Evolutionary conservation across 331 rosid species (phyloP), one percentile per base, ranked within the genome.

Genomic region (Pyracantha coccinea): DNA sequence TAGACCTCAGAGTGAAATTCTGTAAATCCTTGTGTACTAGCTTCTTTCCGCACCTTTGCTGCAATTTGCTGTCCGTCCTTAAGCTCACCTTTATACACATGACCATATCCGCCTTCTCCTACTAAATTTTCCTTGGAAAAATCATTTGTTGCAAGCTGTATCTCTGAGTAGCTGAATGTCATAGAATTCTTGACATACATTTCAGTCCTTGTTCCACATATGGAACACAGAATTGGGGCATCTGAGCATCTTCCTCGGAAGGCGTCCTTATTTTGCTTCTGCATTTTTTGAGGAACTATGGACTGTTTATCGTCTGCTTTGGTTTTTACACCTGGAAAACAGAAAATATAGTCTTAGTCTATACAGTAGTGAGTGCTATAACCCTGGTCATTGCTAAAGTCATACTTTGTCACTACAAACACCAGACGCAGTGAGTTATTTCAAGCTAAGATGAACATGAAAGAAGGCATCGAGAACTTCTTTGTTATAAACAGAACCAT

Each of bases 81-180:
- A 60, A 91, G 92, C 32, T 74, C 67, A 58, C 97, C 97, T 80
- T 85, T 89, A 66, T 86, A 91, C 25, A 93, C 97, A 52, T 74
- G 87, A 66, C 93, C 97, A 72, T 85, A 93, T 75, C 98, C 97
- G 35, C 97, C 98, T 84, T 91, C 98, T 73, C 98, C 98, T 80
- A 93, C 41, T 75, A 93, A 84, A 81, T 89, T 93, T 45, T 86
- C 90, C 77, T 78, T 78, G 24, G 96, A 80, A 83, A 93, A 91
- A 44, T 89, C 83, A 44, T 88, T 58, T 60, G 98, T 91, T 31
- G 96, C 93, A 25, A 7, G 58, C 75, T 82, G 88, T 80, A 93
- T 86, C 35, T 93, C 91, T 6, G 85, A 67, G 71, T 82, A 91
- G 68, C 21, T 84, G 67, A 88, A 89, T 70, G 80, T 73, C 89